Percentiles rank a stretch among this genome's conserved stretches.
These are phyloP conservation scores for Tritrichomonas foetus DNA, from an alignment of 208 protist genomes.

Conservation along the genomic window DNA sequence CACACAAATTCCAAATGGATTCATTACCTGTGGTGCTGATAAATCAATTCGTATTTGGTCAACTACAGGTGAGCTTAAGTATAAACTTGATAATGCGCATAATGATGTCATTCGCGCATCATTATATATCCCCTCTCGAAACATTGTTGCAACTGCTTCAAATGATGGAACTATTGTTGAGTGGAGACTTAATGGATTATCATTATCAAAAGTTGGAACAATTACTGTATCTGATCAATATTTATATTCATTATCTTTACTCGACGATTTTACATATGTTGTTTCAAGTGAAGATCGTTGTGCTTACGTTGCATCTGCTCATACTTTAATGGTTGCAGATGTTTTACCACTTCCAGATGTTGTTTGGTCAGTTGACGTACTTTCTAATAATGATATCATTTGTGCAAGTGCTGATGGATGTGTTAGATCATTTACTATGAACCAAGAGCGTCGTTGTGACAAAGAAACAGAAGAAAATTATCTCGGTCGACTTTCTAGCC, in stretches of 20 bases:
- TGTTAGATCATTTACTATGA: neutral
- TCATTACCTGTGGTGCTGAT: neutral
- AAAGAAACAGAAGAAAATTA: neutral
- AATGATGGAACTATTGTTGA: constrained; percentile 9
- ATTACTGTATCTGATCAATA: neutral
- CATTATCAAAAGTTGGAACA: neutral
- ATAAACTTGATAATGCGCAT: neutral
- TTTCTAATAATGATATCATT: neutral
- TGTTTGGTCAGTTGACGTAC: neutral
- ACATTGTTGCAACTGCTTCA: neutral
- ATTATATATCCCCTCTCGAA: neutral
- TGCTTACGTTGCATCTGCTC: neutral
- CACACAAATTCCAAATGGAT: neutral
- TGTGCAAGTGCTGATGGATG: neutral
- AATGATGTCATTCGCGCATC: neutral
- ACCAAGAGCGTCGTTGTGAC: neutral
- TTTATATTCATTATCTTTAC: neutral
- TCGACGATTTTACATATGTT: neutral
- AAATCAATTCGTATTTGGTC: neutral
- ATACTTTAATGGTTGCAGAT: neutral
- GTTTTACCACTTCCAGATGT: neutral
- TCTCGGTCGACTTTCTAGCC: neutral
- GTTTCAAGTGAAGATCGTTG: neutral
- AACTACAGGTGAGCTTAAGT: neutral
- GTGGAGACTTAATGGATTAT: neutral